These are phyloP conservation scores for Ambrosiella xylebori DNA, from an alignment of 2,329 filamentous ascomycete species.

Conservation along the genomic window DNA sequence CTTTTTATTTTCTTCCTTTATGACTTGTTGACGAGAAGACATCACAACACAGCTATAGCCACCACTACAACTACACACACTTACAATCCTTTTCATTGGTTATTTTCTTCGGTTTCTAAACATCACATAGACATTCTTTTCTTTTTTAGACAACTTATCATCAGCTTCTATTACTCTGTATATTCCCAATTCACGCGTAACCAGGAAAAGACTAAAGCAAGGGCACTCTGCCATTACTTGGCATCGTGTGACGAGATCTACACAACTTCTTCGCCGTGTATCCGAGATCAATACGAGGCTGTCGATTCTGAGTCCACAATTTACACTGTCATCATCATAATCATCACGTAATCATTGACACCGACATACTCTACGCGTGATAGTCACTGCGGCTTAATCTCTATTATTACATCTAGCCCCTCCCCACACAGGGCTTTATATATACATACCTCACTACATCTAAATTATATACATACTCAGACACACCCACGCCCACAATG, in stretches of 20 bases:
- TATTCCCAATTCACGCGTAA: not conserved
- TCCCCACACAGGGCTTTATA: not conserved
- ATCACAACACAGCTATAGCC: not conserved
- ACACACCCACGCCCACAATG: constrained; percentile 1
- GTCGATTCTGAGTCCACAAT: too few relatives aligned
- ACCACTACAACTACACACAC: not conserved
- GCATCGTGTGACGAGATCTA: too few relatives aligned
- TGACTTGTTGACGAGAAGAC: not conserved
- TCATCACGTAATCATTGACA: too few relatives aligned
- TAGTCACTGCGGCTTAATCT: not conserved
- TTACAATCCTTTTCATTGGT: not conserved
- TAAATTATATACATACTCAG: not conserved
- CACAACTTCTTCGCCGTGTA: too few relatives aligned
- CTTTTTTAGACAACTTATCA: not conserved
- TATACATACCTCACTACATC: not conserved
- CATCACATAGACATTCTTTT: not conserved
- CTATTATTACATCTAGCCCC: not conserved
- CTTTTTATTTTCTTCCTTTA: not conserved
- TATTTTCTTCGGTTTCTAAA: not conserved
- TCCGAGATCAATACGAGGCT: too few relatives aligned
- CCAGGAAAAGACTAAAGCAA: not conserved
- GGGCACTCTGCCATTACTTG: not conserved
- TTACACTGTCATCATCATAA: too few relatives aligned
- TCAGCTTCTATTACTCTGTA: not conserved
- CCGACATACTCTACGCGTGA: not conserved